These are phyloP conservation scores for Trifolium fragiferum DNA, from an alignment of 306 rosid species.

Conservation along the genomic window DNA sequence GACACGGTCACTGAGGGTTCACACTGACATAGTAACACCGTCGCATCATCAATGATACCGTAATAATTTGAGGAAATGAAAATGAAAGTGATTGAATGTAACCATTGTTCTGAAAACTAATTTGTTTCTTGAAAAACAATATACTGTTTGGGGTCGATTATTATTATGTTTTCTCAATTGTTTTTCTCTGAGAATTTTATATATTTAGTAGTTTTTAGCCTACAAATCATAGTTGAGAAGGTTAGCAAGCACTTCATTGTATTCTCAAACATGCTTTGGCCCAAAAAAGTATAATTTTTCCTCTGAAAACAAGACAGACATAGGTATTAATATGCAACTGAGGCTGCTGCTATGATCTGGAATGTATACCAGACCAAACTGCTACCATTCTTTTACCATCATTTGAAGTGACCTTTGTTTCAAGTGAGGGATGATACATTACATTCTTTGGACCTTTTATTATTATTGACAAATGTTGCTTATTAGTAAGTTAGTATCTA, in stretches of 20 bases:
- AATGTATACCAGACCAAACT: neutral
- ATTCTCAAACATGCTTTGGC: neutral
- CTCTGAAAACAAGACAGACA: neutral
- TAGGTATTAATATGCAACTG: neutral
- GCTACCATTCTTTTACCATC: neutral
- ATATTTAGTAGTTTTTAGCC: neutral
- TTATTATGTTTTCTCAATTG: neutral
- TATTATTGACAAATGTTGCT: neutral
- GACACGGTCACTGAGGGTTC: neutral
- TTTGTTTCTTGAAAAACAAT: neutral
- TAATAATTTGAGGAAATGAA: neutral
- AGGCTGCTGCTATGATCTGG: constrained; percentile 14
- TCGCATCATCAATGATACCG: neutral
- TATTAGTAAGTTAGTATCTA: neutral
- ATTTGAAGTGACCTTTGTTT: neutral
- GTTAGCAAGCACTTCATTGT: neutral
- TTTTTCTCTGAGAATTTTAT: neutral
- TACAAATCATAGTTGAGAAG: neutral
- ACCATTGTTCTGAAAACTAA: neutral
- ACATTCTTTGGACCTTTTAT: neutral
- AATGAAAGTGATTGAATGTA: neutral
- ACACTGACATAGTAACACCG: neutral
- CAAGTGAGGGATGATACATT: neutral
- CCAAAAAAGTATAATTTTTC: neutral
- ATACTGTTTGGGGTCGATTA: neutral